Percentiles rank a stretch among this genome's conserved stretches.
Evolutionary conservation across 2,329 filamentous ascomycete species (phyloP).

Genomic region (Colletotrichum sansevieriae): DNA sequence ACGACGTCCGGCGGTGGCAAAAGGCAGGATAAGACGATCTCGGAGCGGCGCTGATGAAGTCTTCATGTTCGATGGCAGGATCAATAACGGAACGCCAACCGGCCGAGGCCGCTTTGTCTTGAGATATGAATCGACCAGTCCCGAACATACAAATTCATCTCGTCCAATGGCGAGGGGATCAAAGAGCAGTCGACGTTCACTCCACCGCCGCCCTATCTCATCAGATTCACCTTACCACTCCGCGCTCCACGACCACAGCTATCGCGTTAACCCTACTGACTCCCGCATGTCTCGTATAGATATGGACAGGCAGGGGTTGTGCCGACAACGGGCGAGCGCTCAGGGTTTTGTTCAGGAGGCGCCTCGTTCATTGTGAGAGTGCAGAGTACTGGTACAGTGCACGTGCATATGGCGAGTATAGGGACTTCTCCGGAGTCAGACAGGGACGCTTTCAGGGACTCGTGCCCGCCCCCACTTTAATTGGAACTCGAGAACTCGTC

Average conservation of each 20-base stretch:
- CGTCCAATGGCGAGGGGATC: not conserved
- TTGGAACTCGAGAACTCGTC: too few species aligned
- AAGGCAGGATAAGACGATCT: not conserved
- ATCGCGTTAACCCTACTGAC: conserved; percentile 15
- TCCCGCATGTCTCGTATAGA: conserved; percentile 32
- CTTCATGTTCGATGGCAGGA: not conserved
- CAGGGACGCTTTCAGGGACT: not conserved
- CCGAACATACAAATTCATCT: not conserved
- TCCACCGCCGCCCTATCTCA: conserved; percentile 5
- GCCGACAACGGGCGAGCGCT: conserved; percentile 19
- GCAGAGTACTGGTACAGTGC: conserved; percentile 6
- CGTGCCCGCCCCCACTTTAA: too few species aligned
- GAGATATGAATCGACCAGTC: not conserved
- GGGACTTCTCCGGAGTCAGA: not conserved
- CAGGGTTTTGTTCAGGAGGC: conserved; percentile 6
- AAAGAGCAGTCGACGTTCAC: not conserved
- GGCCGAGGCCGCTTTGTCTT: conserved; percentile 8
- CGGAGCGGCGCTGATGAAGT: not conserved
- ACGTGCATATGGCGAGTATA: conserved; percentile 21
- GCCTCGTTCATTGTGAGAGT: not conserved
- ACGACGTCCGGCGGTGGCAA: not conserved
- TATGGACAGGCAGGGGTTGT: conserved; percentile 15
- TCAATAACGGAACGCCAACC: not conserved
- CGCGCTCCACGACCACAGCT: conserved; percentile 13
- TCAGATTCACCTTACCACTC: conserved; percentile 2